These are phyloP conservation scores for Calonectria fujianensis DNA, from an alignment of 2,329 filamentous ascomycete species.

Conservation along the genomic window DNA sequence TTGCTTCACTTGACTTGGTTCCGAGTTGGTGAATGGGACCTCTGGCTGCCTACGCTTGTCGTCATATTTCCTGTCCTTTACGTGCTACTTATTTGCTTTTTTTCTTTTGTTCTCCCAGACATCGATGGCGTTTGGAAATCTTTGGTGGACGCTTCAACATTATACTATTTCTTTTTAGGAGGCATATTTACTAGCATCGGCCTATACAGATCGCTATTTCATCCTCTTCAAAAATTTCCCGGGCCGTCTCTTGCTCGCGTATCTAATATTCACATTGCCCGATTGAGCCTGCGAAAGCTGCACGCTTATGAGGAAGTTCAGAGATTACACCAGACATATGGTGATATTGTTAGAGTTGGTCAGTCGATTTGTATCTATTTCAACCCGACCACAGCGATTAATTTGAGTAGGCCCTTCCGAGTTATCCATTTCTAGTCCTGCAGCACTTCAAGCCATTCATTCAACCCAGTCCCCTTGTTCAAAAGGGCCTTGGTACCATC, in stretches of 20 bases:
- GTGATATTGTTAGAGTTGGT: background rate
- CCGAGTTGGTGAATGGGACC: background rate
- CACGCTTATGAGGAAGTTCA: background rate
- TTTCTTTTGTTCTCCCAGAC: background rate
- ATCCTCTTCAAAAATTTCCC: background rate
- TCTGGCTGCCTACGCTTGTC: background rate
- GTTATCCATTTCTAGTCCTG: slow-evolving; percentile 1
- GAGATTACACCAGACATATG: background rate
- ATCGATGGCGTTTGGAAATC: background rate
- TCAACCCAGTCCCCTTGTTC: slow-evolving; percentile 1
- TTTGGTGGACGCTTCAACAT: background rate
- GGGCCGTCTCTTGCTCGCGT: background rate
- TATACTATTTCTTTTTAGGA: background rate
- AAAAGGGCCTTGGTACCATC: slow-evolving; percentile 23
- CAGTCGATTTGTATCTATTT: background rate
- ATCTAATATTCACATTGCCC: background rate
- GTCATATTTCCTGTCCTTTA: background rate
- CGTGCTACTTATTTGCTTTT: background rate
- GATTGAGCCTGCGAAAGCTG: background rate
- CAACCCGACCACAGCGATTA: background rate
- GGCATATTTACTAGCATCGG: background rate
- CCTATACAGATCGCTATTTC: background rate
- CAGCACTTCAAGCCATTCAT: slow-evolving; percentile 3
- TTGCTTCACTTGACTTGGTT: background rate
- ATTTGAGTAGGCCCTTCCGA: slow-evolving; percentile 11